Percentiles rank a stretch among this genome's conserved stretches.
Conservation (phyloP, 2,329 filamentous ascomycete genomes). For the Aureobasidium leucospermi region DNA sequence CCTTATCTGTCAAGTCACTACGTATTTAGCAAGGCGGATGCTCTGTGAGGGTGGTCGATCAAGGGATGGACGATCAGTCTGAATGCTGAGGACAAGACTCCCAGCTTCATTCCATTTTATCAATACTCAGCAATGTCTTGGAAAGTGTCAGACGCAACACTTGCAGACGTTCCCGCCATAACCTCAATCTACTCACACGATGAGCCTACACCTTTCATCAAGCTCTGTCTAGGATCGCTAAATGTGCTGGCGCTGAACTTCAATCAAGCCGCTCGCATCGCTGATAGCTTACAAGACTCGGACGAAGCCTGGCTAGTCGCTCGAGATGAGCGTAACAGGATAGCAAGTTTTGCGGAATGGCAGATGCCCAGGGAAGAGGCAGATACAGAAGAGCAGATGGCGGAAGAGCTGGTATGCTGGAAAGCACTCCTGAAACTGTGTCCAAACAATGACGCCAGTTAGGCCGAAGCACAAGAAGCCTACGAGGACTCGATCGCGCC, state of each 20-base stretch:
- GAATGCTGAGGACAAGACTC: background rate
- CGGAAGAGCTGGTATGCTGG: slow-evolving; percentile 8
- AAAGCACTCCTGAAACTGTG: background rate
- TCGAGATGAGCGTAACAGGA: slow-evolving; percentile 10
- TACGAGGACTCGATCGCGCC: slow-evolving; percentile 5
- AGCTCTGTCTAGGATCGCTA: slow-evolving; percentile 6
- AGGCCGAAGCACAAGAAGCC: slow-evolving; percentile 1
- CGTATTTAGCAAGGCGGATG: background rate
- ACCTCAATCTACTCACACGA: slow-evolving; percentile 3
- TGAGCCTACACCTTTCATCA: slow-evolving; percentile 3
- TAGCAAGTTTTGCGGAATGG: slow-evolving; percentile 7
- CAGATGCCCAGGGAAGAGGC: slow-evolving; percentile 8
- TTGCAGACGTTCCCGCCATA: slow-evolving; percentile 9
- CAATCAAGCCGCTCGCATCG: background rate
- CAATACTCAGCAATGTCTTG: background rate
- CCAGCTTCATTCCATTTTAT: background rate
- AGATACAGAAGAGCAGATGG: slow-evolving; percentile 2
- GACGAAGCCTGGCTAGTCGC: slow-evolving; percentile 4
- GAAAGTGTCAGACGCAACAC: slow-evolving; percentile 5
- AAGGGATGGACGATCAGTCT: background rate
- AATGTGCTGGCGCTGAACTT: slow-evolving; percentile 6
- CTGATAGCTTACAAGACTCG: background rate
- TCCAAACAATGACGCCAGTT: background rate
- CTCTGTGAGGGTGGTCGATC: background rate
- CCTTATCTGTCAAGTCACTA: slow-evolving; percentile 1